Conservation (phyloP, 2,329 filamentous ascomycete genomes). For the Colletotrichum sp. region DNA sequence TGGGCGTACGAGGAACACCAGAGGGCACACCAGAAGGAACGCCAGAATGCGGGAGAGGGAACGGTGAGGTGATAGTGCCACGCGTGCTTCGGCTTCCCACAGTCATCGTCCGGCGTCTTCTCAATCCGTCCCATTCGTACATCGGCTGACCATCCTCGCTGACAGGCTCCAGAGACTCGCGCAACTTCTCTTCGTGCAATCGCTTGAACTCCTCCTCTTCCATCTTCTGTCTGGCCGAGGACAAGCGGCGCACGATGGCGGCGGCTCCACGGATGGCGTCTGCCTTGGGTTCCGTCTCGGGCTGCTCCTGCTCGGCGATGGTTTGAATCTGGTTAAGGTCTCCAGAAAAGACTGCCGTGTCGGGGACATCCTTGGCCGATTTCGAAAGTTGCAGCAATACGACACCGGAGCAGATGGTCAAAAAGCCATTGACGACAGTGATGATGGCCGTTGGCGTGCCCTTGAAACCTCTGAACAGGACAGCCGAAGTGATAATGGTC, state of each 20-base stretch:
- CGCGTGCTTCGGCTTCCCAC: slow-evolving; percentile 36
- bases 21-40: slow-evolving; percentile 25
- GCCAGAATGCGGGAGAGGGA: background rate
- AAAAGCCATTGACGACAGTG: slow-evolving; percentile 90
- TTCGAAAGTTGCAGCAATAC: slow-evolving; percentile 95
- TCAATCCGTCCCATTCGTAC: slow-evolving; percentile 91
- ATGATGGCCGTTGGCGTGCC: slow-evolving; percentile 81
- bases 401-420: slow-evolving; percentile 92
- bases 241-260: slow-evolving; percentile 85
- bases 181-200: slow-evolving; percentile 77
- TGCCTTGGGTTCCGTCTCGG: slow-evolving; percentile 95
- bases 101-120: slow-evolving; percentile 69
- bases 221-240: slow-evolving; percentile 74
- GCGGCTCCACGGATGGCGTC: slow-evolving; percentile 93
- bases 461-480: slow-evolving; percentile 94
- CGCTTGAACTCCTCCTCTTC: slow-evolving; percentile 81
- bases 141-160: slow-evolving; percentile 72
- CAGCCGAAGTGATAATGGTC: slow-evolving; percentile 91
- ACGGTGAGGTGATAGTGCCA: slow-evolving; percentile 11
- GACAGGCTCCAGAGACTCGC: slow-evolving; percentile 75
- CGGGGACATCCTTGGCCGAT: slow-evolving; percentile 95
- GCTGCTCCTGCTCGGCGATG: slow-evolving; percentile 92
- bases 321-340: slow-evolving; percentile 95
- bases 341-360: slow-evolving; percentile 88
- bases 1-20: slow-evolving; percentile 28